Percentiles rank a stretch among this genome's conserved stretches.
phyloP scores from a whole-genome alignment of 306 rosid species.

The Vigna radiata region DNA sequence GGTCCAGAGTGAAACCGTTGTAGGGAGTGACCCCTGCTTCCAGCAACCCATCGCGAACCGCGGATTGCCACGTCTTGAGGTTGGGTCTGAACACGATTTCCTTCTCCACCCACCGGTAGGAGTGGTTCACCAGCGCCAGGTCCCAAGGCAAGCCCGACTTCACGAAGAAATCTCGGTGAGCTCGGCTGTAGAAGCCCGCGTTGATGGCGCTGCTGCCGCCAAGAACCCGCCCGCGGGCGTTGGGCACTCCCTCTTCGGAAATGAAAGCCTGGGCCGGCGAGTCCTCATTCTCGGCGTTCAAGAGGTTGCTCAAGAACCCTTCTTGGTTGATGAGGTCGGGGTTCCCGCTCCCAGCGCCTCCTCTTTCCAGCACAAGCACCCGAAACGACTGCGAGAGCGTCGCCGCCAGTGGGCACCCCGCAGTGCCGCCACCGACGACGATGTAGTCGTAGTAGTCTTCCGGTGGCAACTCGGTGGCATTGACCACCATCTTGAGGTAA shows the following conservation, averaged over 20 bases:
- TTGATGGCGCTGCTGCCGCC: constrained; percentile 96
- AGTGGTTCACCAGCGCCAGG: constrained; percentile 60
- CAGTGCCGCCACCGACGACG: constrained; percentile 90
- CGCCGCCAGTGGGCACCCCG: constrained; percentile 94
- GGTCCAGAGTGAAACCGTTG: constrained; percentile 78
- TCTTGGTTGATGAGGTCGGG: constrained; percentile 71
- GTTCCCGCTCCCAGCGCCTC: constrained; percentile 57
- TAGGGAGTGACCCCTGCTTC: constrained; percentile 83
- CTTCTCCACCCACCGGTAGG: constrained; percentile 83
- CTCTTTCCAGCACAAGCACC: constrained; percentile 80
- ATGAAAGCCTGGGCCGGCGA: constrained; percentile 74
- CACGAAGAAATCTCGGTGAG: constrained; percentile 63
- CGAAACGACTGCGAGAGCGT: constrained; percentile 63
- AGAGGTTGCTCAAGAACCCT: constrained; percentile 76
- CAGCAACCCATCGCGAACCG: constrained; percentile 76
- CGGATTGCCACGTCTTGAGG: constrained; percentile 78
- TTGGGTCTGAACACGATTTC: constrained; percentile 72
- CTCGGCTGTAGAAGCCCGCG: constrained; percentile 94
- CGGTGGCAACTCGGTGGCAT: constrained; percentile 67
- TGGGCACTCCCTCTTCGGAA: constrained; percentile 89
- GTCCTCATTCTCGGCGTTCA: constrained; percentile 49
- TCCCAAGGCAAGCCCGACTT: constrained; percentile 64
- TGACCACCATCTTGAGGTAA: constrained; percentile 64
- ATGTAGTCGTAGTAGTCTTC: constrained; percentile 90
- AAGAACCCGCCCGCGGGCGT: constrained; percentile 89